These are phyloP conservation scores for Paramecium pentaurelia DNA, from an alignment of 73 alveolate genomes.

Conservation along the genomic window DNA sequence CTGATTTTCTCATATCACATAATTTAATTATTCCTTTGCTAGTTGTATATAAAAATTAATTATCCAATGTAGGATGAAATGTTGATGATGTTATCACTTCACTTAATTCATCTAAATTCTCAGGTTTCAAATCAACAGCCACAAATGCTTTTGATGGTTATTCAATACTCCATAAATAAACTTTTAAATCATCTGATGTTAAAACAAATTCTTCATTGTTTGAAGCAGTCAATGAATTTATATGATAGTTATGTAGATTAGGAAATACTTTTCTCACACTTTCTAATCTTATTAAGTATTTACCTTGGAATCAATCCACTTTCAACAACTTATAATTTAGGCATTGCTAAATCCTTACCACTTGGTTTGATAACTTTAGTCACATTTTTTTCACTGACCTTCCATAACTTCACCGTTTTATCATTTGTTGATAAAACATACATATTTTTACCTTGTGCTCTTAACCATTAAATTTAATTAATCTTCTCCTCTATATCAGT, in stretches of 20 bases:
- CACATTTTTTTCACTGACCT: constrained; percentile 49
- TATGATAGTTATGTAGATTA: constrained; percentile 58
- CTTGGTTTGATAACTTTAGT: constrained; percentile 53
- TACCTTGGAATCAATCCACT: constrained; percentile 61
- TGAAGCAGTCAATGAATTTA: constrained; percentile 59
- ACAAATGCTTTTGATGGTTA: constrained; percentile 60
- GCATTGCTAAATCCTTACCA: constrained; percentile 62
- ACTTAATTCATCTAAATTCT: constrained; percentile 73
- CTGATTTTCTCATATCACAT: constrained; percentile 73
- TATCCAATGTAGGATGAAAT: constrained; percentile 68
- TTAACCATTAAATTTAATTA: constrained; percentile 74
- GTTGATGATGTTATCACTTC: constrained; percentile 80
- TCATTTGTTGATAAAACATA: constrained; percentile 73
- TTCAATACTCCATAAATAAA: constrained; percentile 59
- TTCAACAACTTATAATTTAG: constrained; percentile 56
- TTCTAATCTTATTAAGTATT: background rate
- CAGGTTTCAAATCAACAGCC: constrained; percentile 78
- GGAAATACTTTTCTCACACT: constrained; percentile 57
- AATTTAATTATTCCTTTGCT: constrained; percentile 71
- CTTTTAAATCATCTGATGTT: constrained; percentile 61
- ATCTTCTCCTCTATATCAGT: constrained; percentile 79
- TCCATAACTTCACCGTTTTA: constrained; percentile 71
- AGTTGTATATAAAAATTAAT: constrained; percentile 67
- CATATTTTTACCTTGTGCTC: constrained; percentile 62
- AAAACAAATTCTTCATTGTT: constrained; percentile 58